phyloP scores from a whole-genome alignment of 495 filamentous ascomycete genomes.

The Thermothielavioides terrestris region DNA sequence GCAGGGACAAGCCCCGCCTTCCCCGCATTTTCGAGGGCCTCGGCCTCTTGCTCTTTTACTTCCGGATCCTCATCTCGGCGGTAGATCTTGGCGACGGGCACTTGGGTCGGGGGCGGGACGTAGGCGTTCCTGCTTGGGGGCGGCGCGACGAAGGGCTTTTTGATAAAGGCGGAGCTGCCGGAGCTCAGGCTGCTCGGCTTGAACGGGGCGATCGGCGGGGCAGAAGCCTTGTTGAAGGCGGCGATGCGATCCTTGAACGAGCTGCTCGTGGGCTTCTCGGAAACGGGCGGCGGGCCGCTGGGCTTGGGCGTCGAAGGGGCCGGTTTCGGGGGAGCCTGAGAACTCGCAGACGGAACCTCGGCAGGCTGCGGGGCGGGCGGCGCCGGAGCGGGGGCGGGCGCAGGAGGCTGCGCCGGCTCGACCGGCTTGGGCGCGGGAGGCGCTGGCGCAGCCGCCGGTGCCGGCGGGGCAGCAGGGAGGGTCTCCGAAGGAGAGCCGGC shows the following conservation, averaged over 20 bases:
- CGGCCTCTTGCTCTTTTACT: constrained; percentile 55
- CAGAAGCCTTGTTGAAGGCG: constrained; percentile 86
- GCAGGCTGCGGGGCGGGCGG: constrained; percentile 22
- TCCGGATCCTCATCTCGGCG: constrained; percentile 85
- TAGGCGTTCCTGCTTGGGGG: constrained; percentile 92
- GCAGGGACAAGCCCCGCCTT: constrained; percentile 48
- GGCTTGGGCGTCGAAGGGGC: constrained; percentile 36
- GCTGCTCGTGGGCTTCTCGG: constrained; percentile 65
- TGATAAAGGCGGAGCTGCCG: constrained; percentile 65
- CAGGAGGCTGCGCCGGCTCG: constrained; percentile 33
- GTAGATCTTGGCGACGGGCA: constrained; percentile 66
- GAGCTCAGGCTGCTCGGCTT: constrained; percentile 61
- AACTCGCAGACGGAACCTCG: constrained; percentile 17
- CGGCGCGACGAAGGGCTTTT: constrained; percentile 96
- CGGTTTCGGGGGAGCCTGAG: constrained; percentile 39
- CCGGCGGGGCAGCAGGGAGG: constrained; percentile 22
- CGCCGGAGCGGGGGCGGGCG: constrained; percentile 20
- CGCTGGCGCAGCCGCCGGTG: constrained; percentile 21
- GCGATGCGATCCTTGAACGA: constrained; percentile 95
- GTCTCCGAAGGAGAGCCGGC: constrained; percentile 15
- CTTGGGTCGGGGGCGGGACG: constrained; percentile 58
- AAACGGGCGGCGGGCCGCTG: constrained; percentile 53
- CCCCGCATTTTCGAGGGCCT: constrained; percentile 48
- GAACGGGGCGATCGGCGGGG: constrained; percentile 76
- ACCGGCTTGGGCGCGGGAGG: constrained; percentile 31